Evolutionary conservation across 345 rosid genomes (phyloP).

Genomic region (Orychophragmus violaceus): DNA sequence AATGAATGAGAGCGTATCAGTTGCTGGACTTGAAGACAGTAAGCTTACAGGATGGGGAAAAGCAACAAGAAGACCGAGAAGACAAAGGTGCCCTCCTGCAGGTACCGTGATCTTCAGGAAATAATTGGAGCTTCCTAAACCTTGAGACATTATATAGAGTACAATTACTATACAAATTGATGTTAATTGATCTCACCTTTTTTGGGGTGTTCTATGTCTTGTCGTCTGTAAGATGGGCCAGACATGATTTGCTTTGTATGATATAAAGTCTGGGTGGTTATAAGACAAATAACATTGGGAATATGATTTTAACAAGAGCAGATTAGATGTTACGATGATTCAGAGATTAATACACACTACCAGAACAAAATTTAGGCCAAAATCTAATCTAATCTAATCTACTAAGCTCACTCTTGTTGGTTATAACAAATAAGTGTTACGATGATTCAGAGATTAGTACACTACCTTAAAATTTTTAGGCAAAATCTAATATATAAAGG

Average conservation of each 20-base stretch:
- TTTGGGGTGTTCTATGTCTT: slow-evolving; percentile 16
- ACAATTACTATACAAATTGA: not conserved
- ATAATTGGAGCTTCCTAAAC: not conserved
- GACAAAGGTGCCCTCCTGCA: slow-evolving; percentile 30
- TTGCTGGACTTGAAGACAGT: slow-evolving; percentile 25
- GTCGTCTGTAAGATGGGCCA: slow-evolving; percentile 14
- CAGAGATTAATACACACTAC: not conserved
- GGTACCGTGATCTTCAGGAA: slow-evolving; percentile 18
- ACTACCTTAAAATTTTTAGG: no score
- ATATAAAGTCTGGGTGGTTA: slow-evolving; percentile 13
- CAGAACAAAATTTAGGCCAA: not conserved
- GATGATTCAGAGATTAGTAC: no score
- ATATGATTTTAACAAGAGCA: not conserved
- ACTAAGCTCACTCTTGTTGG: no score
- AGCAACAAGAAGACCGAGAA: slow-evolving; percentile 31
- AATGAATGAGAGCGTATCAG: slow-evolving; percentile 10
- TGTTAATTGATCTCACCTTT: slow-evolving; percentile 3
- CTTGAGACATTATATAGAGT: not conserved
- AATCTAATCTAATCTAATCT: no score
- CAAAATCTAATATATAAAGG: no score
- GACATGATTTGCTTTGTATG: slow-evolving; percentile 11
- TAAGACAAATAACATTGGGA: not conserved
- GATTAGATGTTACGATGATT: not conserved
- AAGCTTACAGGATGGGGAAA: slow-evolving; percentile 30
- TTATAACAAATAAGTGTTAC: no score